Percentiles rank a stretch among this genome's conserved stretches.
phyloP scores from a whole-genome alignment of 805 yeast species.

The Pachysolen tannophilus region DNA sequence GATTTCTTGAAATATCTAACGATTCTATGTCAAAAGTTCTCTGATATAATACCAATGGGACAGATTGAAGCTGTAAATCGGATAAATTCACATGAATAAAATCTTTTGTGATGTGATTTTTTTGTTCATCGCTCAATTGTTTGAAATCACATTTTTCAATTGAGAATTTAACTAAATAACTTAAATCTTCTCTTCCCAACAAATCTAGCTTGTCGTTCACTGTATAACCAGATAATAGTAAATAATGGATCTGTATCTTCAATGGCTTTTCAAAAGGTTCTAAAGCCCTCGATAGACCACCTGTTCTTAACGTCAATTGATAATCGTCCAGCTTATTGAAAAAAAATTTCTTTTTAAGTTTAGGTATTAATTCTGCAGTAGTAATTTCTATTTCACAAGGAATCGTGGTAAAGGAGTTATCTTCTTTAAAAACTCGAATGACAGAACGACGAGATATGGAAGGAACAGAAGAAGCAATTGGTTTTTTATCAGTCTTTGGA shows the following conservation, averaged over 20 bases:
- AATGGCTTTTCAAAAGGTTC: slow-evolving; percentile 71
- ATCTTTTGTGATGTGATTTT: slow-evolving; percentile 54
- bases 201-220: slow-evolving; percentile 76
- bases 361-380: slow-evolving; percentile 62
- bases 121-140: slow-evolving; percentile 60
- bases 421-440: slow-evolving; percentile 8
- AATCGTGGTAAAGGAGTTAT: slow-evolving; percentile 34
- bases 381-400: slow-evolving; percentile 74
- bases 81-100: slow-evolving; percentile 68
- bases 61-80: slow-evolving; percentile 68
- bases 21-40: slow-evolving; percentile 75
- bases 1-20: slow-evolving; percentile 79
- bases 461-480: slow-evolving; percentile 3
- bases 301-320: slow-evolving; percentile 68
- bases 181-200: slow-evolving; percentile 77
- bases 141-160: slow-evolving; percentile 56
- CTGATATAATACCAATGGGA: slow-evolving; percentile 76
- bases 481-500: neutral
- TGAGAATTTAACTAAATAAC: slow-evolving; percentile 74
- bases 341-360: slow-evolving; percentile 72
- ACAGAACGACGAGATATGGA: no score
- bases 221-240: slow-evolving; percentile 70
- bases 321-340: slow-evolving; percentile 63
- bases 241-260: slow-evolving; percentile 63
- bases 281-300: slow-evolving; percentile 66